A percentile compares a stretch with the other conserved stretches of the same genome.
Evolutionary conservation across 2,329 filamentous ascomycete species (phyloP).

Genomic region (Fusarium succisae): DNA sequence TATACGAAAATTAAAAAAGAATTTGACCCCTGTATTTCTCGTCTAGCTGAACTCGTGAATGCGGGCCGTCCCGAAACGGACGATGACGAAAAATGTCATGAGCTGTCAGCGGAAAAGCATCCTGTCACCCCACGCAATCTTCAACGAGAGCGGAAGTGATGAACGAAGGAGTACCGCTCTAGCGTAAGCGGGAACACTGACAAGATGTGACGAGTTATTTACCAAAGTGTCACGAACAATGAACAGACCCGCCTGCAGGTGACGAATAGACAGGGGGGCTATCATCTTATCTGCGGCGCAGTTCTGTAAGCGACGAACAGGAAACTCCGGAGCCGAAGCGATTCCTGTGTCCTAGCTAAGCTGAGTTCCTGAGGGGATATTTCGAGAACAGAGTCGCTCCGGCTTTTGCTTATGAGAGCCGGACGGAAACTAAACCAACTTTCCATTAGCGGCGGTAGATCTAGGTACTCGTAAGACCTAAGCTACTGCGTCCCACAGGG

Average conservation of each 20-base stretch:
- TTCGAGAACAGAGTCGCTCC: neutral
- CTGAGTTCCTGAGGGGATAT: neutral
- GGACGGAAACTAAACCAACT: neutral
- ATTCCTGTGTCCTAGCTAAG: neutral
- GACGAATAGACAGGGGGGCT: neutral
- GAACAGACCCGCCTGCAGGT: neutral
- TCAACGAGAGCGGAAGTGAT: neutral
- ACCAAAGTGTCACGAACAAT: too few species aligned
- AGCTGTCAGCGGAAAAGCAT: neutral
- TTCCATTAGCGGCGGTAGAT: neutral
- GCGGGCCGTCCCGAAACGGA: neutral
- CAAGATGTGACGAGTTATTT: too few species aligned
- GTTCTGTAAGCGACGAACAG: neutral
- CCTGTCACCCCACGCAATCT: too few species aligned
- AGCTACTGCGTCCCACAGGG: neutral
- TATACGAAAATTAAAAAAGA: neutral
- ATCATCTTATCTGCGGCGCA: neutral
- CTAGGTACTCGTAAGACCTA: neutral
- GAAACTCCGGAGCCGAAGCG: neutral
- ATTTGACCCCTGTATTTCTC: neutral
- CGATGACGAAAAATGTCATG: neutral
- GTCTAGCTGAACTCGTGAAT: neutral
- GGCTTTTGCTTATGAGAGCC: neutral
- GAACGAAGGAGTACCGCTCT: fast-evolving
- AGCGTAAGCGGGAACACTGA: too few species aligned